Evolutionary conservation across 371 early-diverging fungal genomes (phyloP).

Genomic region (Mucor plumbeus): DNA sequence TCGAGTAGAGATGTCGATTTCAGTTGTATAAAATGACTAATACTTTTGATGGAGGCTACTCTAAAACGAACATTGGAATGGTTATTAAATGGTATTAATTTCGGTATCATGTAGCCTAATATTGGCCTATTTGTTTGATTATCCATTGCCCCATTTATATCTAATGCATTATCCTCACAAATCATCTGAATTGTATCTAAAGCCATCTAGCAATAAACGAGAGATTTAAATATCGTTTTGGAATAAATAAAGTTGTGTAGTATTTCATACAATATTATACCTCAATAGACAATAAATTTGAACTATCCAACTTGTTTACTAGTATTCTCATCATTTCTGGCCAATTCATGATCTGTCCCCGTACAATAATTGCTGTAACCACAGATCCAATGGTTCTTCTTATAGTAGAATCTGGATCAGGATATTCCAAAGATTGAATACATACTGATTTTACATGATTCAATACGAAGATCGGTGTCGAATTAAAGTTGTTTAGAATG

Average conservation of each 20-base stretch:
- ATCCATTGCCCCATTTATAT: slow-evolving; percentile 75
- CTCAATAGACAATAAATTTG: slow-evolving; percentile 73
- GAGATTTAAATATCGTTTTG: neutral
- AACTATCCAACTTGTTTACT: slow-evolving; percentile 68
- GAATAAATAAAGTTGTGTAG: neutral
- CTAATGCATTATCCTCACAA: slow-evolving; percentile 86
- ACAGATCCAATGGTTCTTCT: slow-evolving; percentile 68
- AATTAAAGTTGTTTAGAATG: slow-evolving; percentile 61
- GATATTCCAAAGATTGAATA: slow-evolving; percentile 59
- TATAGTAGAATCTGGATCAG: slow-evolving; percentile 68
- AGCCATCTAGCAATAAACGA: slow-evolving; percentile 64
- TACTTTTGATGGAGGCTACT: slow-evolving; percentile 74
- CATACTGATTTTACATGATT: slow-evolving; percentile 74
- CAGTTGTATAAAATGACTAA: slow-evolving; percentile 79
- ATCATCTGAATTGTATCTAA: slow-evolving; percentile 87
- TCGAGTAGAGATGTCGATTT: slow-evolving; percentile 66
- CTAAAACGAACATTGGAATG: slow-evolving; percentile 73
- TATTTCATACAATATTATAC: slow-evolving; percentile 38
- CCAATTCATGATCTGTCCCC: slow-evolving; percentile 75
- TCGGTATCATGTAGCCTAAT: slow-evolving; percentile 80
- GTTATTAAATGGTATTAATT: slow-evolving; percentile 76
- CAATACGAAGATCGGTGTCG: slow-evolving; percentile 63
- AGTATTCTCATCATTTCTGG: slow-evolving; percentile 76
- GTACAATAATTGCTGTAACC: slow-evolving; percentile 84
- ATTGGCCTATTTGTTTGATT: slow-evolving; percentile 57